Conservation (phyloP, 2,329 filamentous ascomycete species). For the Aspergillus latus region DNA sequence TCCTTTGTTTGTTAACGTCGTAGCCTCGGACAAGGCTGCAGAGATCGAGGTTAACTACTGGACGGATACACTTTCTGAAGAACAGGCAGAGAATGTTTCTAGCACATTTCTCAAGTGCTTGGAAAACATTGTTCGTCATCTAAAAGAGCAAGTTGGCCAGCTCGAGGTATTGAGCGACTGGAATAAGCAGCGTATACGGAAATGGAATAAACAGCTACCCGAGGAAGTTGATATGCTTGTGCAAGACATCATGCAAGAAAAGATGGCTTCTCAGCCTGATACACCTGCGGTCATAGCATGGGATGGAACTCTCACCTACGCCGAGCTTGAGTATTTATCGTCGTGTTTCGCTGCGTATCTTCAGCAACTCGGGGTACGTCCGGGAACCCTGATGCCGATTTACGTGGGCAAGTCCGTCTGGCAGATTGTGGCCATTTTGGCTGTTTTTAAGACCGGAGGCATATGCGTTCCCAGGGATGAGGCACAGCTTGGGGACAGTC, state of each 20-base stretch:
- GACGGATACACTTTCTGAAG: slow-evolving; percentile 41
- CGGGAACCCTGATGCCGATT: slow-evolving; percentile 28
- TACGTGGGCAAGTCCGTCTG: slow-evolving; percentile 32
- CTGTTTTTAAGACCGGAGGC: slow-evolving; percentile 33
- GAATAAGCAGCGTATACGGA: slow-evolving; percentile 31
- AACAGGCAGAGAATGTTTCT: slow-evolving; percentile 41
- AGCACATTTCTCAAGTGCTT: slow-evolving; percentile 39
- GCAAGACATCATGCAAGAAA: slow-evolving; percentile 30
- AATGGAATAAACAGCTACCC: slow-evolving; percentile 32
- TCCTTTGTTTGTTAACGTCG: slow-evolving; percentile 50
- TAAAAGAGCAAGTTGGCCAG: slow-evolving; percentile 32
- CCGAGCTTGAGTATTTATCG: slow-evolving; percentile 34
- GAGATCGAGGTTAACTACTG: slow-evolving; percentile 44
- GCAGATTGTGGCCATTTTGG: slow-evolving; percentile 31
- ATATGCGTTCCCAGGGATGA: slow-evolving; percentile 40
- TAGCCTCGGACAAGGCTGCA: slow-evolving; percentile 44
- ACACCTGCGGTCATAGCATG: slow-evolving; percentile 31
- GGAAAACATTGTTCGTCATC: slow-evolving; percentile 39
- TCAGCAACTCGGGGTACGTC: slow-evolving; percentile 28
- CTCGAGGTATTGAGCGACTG: slow-evolving; percentile 42
- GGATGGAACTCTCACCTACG: slow-evolving; percentile 38
- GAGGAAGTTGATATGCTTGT: slow-evolving; percentile 28
- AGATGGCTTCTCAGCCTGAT: slow-evolving; percentile 24
- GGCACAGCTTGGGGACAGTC: slow-evolving; percentile 28
- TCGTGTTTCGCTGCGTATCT: slow-evolving; percentile 34